Percentiles rank a stretch among this genome's conserved stretches.
Evolutionary conservation across 192 early-diverging fungal species (phyloP).

Genomic region (Rhizoclosmatium sp.): DNA sequence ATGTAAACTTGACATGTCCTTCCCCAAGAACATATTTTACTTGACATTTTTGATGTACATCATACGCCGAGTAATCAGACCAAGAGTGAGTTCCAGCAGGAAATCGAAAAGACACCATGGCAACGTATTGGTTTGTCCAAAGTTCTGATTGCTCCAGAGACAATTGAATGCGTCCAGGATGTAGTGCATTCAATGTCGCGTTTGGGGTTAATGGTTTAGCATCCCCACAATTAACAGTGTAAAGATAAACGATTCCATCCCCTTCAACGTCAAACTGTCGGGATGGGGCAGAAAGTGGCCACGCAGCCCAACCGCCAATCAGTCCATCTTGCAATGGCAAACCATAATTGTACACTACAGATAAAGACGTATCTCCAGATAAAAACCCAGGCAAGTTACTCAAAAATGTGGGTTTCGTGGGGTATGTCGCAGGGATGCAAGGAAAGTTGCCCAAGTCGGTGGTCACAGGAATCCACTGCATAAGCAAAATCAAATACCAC

Average conservation of each 20-base stretch:
- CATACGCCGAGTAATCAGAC: neutral
- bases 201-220: neutral
- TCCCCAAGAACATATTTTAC: conserved; percentile 2
- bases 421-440: conserved; percentile 25
- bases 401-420: neutral
- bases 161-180: neutral
- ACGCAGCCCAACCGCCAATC: conserved; percentile 29
- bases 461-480: conserved; percentile 2
- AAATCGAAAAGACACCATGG: neutral
- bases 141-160: neutral
- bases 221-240: conserved; percentile 15
- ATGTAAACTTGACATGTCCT: conserved; percentile 11
- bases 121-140: conserved; percentile 13
- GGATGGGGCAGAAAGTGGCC: conserved; percentile 22
- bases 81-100: conserved; percentile 10
- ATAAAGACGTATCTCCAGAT: conserved; percentile 1
- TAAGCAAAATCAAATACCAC: conserved; percentile 19
- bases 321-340: conserved; percentile 16
- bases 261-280: conserved; percentile 9
- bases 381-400: conserved; percentile 6
- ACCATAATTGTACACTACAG: conserved; percentile 27
- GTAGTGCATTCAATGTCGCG: neutral
- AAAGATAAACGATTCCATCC: conserved; percentile 13
- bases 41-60: conserved; percentile 2
- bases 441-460: conserved; percentile 1